These are phyloP conservation scores for Conoideocrella luteorostrata DNA, from an alignment of 2,329 filamentous ascomycete species.

Conservation along the genomic window DNA sequence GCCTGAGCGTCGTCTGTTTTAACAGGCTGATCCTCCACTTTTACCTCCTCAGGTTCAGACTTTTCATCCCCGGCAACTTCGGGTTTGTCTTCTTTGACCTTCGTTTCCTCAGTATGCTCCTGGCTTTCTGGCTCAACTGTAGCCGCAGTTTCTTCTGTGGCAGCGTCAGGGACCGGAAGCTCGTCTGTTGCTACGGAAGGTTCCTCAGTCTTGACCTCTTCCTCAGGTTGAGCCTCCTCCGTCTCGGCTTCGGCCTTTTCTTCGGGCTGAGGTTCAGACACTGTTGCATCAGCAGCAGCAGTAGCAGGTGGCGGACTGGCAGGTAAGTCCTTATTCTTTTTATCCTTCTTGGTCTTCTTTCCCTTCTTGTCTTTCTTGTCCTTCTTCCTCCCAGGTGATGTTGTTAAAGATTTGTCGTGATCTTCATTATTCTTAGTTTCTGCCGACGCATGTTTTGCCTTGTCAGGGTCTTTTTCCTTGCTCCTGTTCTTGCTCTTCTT, in stretches of 20 bases:
- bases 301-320: not conserved
- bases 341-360: conserved; percentile 20
- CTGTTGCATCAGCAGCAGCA: not conserved
- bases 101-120: no score
- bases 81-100: not conserved
- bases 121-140: not conserved
- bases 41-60: not conserved
- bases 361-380: conserved; percentile 11
- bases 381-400: conserved; percentile 17
- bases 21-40: not conserved
- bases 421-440: conserved; percentile 14
- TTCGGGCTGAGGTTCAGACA: conserved; percentile 6
- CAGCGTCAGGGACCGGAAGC: not conserved
- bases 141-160: not conserved
- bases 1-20: no score
- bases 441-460: conserved; percentile 7
- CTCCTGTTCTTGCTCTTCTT: conserved; percentile 16
- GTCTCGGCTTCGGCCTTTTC: conserved; percentile 8
- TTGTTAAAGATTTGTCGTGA: conserved; percentile 8
- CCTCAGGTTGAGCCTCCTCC: conserved; percentile 6
- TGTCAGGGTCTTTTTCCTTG: conserved; percentile 11
- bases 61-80: conserved; percentile 2
- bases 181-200: not conserved
- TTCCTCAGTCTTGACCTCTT: not conserved
- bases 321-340: conserved; percentile 9